Evolutionary conservation across 2,329 filamentous ascomycete species (phyloP).

Genomic region (Monilinia fructicola): DNA sequence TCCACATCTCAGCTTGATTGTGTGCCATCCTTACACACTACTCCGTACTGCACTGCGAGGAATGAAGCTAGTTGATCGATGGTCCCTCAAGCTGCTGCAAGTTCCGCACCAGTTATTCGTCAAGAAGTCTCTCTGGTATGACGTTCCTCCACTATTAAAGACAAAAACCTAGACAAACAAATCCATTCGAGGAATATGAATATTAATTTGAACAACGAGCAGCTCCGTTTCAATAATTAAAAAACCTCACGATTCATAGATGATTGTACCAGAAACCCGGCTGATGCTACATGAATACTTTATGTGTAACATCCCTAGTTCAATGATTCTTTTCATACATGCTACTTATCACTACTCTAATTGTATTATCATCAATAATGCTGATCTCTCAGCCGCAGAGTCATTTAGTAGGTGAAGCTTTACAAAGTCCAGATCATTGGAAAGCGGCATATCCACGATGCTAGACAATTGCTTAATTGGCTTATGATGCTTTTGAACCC

Average conservation of each 20-base stretch:
- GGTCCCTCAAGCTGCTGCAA: not conserved
- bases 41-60: no score
- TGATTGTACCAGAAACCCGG: no score
- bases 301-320: not conserved
- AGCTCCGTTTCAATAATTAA: no score
- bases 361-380: not conserved
- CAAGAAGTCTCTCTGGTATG: no score
- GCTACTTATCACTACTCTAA: not conserved
- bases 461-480: not conserved
- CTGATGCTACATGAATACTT: no score
- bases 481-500: not conserved
- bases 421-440: not conserved
- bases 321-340: not conserved
- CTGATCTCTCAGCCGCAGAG: constrained; percentile 7
- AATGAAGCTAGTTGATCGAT: not conserved
- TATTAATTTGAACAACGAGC: no score
- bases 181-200: no score
- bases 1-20: constrained; percentile 2
- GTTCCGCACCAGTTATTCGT: not conserved
- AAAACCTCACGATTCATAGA: no score
- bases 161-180: no score
- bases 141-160: no score
- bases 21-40: not conserved
- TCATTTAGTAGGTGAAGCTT: not conserved
- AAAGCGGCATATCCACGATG: not conserved